Base-by-base conservation (phyloP, 2,329 filamentous ascomycete genomes). In the Ceratocystis cubensis region DNA sequence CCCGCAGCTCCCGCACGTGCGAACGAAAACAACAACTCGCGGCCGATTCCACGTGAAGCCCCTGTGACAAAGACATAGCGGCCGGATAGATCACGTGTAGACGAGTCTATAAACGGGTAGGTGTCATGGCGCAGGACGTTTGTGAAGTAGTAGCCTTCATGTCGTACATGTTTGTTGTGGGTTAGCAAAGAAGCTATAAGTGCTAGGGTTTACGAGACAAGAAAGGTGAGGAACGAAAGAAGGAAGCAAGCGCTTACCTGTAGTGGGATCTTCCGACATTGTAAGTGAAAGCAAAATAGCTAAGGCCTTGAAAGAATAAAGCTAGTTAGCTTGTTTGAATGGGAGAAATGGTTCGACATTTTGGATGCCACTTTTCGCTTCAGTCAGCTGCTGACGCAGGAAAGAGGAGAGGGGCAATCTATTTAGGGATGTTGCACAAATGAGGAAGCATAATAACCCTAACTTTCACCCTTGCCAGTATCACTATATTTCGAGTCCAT, bases 11-110 rank as follows among this genome's bases (percentile, higher is more conserved):
- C 80, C 3, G 83, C 82, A 69, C 75, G 75, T 22, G 82, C 83
- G 70, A 79, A 86, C 8, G 81, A 79, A n/a, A 81, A 71, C 0
- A 82, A 82, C 2, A 79, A 81, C 15, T 78, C 77, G 2, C 75
- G 75, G 5, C 84, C 83, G 45, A 84, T 78, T 2, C 82, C 82
- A 48, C 78, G 79, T 2, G 79, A 81, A 0, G 79, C 82, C 7
- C 83, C 84, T 0, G 78, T 82, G 63, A 86, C 78, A 67, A 87
- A 76, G 59, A 78, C 72, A 6, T 73, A 72, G 64, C 75, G 76
- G 5, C 74, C 74, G 3, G 71, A 64, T 37, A 80, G 76, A 68
- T 79, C 70, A 45, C 73, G 71, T 4, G 76, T 75, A 20, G 71
- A 69, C 17, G 76, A 74, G 67, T 78, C 73, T 71, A 86, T 84